A percentile compares a stretch with the other conserved stretches of the same genome.
Conservation (phyloP, 768 basidiomycete species). For the Tylopilus sp. region DNA sequence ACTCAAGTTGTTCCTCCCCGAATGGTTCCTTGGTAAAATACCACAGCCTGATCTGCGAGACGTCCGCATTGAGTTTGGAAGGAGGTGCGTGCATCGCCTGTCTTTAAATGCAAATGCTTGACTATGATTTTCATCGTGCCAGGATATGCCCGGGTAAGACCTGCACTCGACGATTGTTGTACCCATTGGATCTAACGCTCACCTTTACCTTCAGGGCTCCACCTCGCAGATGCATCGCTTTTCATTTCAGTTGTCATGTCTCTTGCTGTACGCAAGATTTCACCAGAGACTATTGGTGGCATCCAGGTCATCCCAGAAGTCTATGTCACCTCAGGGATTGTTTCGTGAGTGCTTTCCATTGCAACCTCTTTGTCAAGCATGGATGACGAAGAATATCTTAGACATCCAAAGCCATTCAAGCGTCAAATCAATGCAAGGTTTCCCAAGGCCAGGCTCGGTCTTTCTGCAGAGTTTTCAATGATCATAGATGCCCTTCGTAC, state of each 20-base stretch:
- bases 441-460: conserved; percentile 35
- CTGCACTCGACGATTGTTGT: background rate
- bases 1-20: conserved; percentile 32
- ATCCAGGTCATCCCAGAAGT: too few species aligned
- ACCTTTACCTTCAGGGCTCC: too few species aligned
- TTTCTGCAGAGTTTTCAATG: conserved; percentile 9
- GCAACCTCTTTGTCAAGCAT: too few species aligned
- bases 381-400: too few species aligned
- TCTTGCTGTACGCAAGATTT: conserved; percentile 45
- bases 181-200: conserved; percentile 12
- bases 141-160: conserved; percentile 22
- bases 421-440: conserved; percentile 53
- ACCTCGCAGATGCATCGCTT: conserved; percentile 24
- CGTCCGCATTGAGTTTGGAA: conserved; percentile 28
- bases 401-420: conserved; percentile 50
- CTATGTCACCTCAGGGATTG: too few species aligned
- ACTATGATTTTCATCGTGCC: background rate
- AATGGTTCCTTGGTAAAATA: conserved; percentile 32
- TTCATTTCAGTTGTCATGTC: conserved; percentile 32
- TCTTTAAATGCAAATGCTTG: too few species aligned
- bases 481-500: too few species aligned
- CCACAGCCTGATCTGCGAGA: too few species aligned
- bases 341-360: conserved; percentile 41
- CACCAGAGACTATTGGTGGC: conserved; percentile 39
- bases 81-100: conserved; percentile 22